phyloP scores from a whole-genome alignment of 2,329 filamentous ascomycete species.

The Pseudocercospora ulei region DNA sequence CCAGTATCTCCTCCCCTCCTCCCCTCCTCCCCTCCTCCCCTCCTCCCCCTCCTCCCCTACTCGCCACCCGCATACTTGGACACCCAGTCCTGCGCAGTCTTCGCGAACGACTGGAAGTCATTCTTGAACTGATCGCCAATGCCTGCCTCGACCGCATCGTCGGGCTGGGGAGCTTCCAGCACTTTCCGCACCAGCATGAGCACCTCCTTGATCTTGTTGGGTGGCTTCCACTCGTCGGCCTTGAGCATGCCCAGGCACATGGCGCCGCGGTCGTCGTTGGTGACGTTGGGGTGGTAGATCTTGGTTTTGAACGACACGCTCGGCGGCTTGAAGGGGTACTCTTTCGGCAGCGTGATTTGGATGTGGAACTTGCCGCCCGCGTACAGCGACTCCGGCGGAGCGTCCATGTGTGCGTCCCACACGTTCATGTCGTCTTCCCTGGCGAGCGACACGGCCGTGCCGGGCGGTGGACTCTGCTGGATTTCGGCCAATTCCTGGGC shows the following conservation, averaged over 20 bases:
- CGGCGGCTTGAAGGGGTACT: slow-evolving; percentile 87
- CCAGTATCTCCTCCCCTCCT: too few relatives aligned
- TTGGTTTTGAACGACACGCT: slow-evolving; percentile 71
- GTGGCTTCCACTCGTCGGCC: slow-evolving; percentile 84
- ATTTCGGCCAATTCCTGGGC: slow-evolving; percentile 53
- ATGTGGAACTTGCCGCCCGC: slow-evolving; percentile 65
- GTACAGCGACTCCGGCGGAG: slow-evolving; percentile 56
- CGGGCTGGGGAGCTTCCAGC: slow-evolving; percentile 70
- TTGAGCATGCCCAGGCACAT: slow-evolving; percentile 82
- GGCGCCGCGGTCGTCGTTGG: slow-evolving; percentile 71
- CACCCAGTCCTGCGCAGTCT: slow-evolving; percentile 64
- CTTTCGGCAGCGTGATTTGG: slow-evolving; percentile 59
- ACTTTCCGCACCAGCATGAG: slow-evolving; percentile 66
- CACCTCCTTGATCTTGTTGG: slow-evolving; percentile 63
- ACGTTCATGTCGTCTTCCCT: slow-evolving; percentile 57
- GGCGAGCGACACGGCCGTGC: slow-evolving; percentile 48
- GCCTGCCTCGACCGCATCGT: slow-evolving; percentile 76
- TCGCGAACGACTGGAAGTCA: slow-evolving; percentile 59
- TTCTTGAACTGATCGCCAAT: slow-evolving; percentile 77
- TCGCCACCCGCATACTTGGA: slow-evolving; percentile 52
- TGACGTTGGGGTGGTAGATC: slow-evolving; percentile 92
- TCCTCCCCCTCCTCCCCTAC: too few relatives aligned
- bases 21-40: too few relatives aligned
- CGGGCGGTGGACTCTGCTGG: slow-evolving; percentile 46
- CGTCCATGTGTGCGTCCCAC: slow-evolving; percentile 59